Percentiles rank a stretch among this genome's conserved stretches.
phyloP scores from a whole-genome alignment of 1,284 basidiomycete genomes.

The Caloboletus firmus region DNA sequence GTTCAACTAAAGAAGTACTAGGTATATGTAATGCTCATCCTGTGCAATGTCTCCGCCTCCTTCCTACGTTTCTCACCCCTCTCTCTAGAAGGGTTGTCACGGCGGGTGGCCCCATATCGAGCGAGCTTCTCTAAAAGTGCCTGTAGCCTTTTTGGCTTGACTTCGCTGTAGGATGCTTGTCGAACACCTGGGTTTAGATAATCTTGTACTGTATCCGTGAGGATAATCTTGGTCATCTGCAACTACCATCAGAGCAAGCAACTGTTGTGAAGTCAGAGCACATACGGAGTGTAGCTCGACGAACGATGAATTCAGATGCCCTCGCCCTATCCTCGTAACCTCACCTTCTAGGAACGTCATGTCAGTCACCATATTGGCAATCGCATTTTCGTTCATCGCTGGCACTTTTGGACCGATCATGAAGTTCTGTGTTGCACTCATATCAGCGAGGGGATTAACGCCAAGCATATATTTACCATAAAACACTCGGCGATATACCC shows the following conservation, averaged over 20 bases:
- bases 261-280: conserved; percentile 11
- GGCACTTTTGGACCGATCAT: conserved; percentile 75
- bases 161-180: conserved; percentile 66
- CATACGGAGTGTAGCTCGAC: conserved; percentile 78
- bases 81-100: conserved; percentile 58
- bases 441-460: conserved; percentile 3
- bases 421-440: conserved; percentile 57
- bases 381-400: conserved; percentile 85
- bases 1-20: conserved; percentile 6
- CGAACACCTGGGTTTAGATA: conserved; percentile 77
- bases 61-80: conserved; percentile 69
- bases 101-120: conserved; percentile 61
- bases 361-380: conserved; percentile 81
- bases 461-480: conserved; percentile 53
- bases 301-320: conserved; percentile 75
- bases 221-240: conserved; percentile 77
- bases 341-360: conserved; percentile 84
- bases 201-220: conserved; percentile 73
- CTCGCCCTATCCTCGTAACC: conserved; percentile 69
- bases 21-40: conserved; percentile 33
- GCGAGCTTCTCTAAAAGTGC: conserved; percentile 80
- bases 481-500: conserved; percentile 84
- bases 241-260: conserved; percentile 11
- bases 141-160: conserved; percentile 76
- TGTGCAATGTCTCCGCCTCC: conserved; percentile 77